phyloP scores from a whole-genome alignment of 192 early-diverging fungal genomes.

The Coemansia sp. region DNA sequence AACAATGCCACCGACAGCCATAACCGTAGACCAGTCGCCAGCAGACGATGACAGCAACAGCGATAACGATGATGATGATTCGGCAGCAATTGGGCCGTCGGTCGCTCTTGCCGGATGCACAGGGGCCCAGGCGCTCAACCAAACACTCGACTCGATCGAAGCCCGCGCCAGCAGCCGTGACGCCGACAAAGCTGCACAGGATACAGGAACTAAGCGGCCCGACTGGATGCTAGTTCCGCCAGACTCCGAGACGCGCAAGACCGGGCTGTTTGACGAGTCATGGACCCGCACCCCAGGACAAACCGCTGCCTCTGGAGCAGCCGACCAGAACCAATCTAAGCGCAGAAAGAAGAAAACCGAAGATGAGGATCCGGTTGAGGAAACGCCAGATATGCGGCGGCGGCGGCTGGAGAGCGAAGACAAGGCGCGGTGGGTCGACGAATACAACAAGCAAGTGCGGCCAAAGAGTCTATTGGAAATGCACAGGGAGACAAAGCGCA shows the following conservation, averaged over 20 bases:
- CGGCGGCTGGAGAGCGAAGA: conserved; percentile 24
- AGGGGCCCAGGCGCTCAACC: conserved; percentile 11
- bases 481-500: conserved; percentile 28
- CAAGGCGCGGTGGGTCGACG: conserved; percentile 35
- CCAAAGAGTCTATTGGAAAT: conserved; percentile 50
- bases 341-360: conserved; percentile 12
- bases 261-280: conserved; percentile 38
- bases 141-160: conserved; percentile 25
- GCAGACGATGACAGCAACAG: neutral
- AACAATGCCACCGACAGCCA: conserved; percentile 28
- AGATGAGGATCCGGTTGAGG: conserved; percentile 12
- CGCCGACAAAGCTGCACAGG: neutral
- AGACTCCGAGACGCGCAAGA: conserved; percentile 11
- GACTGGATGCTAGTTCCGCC: conserved; percentile 54
- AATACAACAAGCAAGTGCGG: conserved; percentile 38
- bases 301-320: neutral
- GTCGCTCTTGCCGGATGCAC: conserved; percentile 30
- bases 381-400: conserved; percentile 21
- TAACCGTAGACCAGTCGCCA: neutral
- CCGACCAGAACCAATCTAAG: neutral
- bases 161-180: conserved; percentile 18
- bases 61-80: conserved; percentile 9
- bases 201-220: neutral
- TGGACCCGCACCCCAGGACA: conserved; percentile 48
- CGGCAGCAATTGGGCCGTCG: conserved; percentile 30